These are phyloP conservation scores for Globisporangium emineosum DNA, from an alignment of 352 stramenopile species.

Conservation along the genomic window DNA sequence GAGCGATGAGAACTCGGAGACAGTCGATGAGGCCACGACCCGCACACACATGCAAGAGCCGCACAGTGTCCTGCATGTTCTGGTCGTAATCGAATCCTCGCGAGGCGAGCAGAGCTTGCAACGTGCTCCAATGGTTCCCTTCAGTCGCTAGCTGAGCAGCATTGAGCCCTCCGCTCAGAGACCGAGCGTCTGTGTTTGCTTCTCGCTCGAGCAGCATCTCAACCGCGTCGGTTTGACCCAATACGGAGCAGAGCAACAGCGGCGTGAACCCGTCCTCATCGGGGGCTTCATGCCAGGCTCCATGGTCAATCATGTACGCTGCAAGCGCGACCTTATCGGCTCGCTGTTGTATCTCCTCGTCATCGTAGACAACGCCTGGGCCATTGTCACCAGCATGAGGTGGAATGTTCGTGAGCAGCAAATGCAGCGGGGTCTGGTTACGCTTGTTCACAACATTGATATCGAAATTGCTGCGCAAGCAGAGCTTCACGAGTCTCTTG, in stretches of 20 bases:
- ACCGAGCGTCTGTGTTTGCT: constrained; percentile 49
- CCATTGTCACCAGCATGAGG: background rate
- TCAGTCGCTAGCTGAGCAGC: constrained; percentile 54
- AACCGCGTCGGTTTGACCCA: constrained; percentile 59
- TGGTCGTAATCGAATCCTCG: constrained; percentile 41
- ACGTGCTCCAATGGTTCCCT: constrained; percentile 46
- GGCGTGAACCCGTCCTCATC: constrained; percentile 67
- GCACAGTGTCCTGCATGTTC: constrained; percentile 36
- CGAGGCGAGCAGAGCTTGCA: constrained; percentile 51
- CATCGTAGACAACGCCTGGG: background rate
- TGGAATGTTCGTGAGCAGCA: constrained; percentile 63
- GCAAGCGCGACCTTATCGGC: constrained; percentile 48
- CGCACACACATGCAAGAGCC: constrained; percentile 62
- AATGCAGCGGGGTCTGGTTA: constrained; percentile 64
- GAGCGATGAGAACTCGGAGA: constrained; percentile 40
- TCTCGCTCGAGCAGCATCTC: constrained; percentile 70
- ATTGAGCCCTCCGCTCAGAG: constrained; percentile 34
- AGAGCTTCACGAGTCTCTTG: constrained; percentile 83
- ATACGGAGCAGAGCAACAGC: constrained; percentile 47
- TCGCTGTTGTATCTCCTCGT: constrained; percentile 18
- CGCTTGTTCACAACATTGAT: constrained; percentile 61
- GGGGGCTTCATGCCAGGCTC: constrained; percentile 71
- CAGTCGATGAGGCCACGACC: constrained; percentile 56
- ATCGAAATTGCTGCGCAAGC: constrained; percentile 67
- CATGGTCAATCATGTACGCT: constrained; percentile 86